Base-by-base conservation (phyloP, 1,139 yeast species). In the Kodamaea anthophila region DNA sequence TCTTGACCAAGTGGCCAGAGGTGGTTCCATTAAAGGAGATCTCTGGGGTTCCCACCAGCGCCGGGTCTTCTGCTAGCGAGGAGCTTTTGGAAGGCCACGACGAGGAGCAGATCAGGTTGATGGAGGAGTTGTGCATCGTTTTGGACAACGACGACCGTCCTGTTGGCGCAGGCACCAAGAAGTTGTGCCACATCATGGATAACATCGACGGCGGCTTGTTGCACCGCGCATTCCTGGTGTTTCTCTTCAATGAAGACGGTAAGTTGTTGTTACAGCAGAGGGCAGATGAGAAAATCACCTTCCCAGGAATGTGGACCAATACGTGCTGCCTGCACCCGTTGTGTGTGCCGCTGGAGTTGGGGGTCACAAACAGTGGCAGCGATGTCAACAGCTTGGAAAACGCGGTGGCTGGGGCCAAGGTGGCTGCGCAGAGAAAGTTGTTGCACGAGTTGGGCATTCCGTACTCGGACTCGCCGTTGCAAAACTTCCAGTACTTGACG, bases 301-400 rank as follows among this genome's bases (percentile, higher is more conserved):
- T 91, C 58, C 94, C 98, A 2, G 76, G 75, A 36, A 77, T 86
- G 81, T 91, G 99, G 99, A 91, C 99, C 24, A 91, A 91, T 55
- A 93, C 99, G 3, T 93, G 98, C 58, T 91, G 99, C 55, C 88
- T 97, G 0, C 99, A 91, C 56, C 99, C 99, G 5, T 66, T 91
- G 35, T 86, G 95, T 37, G 76, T 86, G 15, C 73, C 80, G 21
- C 64, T 75, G 23, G 99, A 91, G 57, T 63, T 87, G 49, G 96
- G 96, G 7, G 42, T 58, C 11, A 19, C 15, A 4, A 14, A 15
- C 12, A 35, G 39, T 13, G 41, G 50, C 2, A 46, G 52, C 23
- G 35, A 35, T 11, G 58, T 81, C 32, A 63, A 65, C 24, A 59
- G 66, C 18, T 53, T 66, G 37, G 34, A 43, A 9, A 48, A 45